A percentile compares a stretch with the other conserved stretches of the same genome.
These are phyloP conservation scores for Naganishia vaughanmartiniae DNA, from an alignment of 768 basidiomycete species.

Conservation along the genomic window DNA sequence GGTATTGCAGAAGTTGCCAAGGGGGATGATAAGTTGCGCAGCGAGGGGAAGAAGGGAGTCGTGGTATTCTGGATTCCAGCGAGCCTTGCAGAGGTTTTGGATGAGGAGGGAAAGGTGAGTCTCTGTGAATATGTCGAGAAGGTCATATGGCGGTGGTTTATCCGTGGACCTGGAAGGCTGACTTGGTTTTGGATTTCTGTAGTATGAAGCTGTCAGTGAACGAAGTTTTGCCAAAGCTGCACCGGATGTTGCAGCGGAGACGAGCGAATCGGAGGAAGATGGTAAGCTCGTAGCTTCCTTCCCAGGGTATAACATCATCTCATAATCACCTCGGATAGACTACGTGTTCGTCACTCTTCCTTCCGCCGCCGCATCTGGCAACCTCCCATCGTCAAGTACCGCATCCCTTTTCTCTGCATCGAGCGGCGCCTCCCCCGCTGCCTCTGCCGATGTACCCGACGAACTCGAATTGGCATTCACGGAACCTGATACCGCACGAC, in stretches of 20 bases:
- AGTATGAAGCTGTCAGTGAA: slow-evolving; percentile 25
- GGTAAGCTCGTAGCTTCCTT: neutral
- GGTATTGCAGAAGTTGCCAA: slow-evolving; percentile 63
- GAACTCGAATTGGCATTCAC: slow-evolving; percentile 21
- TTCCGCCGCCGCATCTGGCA: slow-evolving; percentile 18
- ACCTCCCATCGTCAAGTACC: slow-evolving; percentile 23
- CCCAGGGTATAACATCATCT: neutral
- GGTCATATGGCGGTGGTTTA: neutral
- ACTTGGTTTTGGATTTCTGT: neutral
- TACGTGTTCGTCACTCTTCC: slow-evolving; percentile 37
- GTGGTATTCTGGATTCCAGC: slow-evolving; percentile 90
- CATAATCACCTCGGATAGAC: slow-evolving; percentile 19
- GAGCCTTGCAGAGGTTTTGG: slow-evolving; percentile 73
- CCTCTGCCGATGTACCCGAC: neutral
- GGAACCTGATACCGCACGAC: slow-evolving; percentile 28
- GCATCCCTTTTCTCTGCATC: slow-evolving; percentile 20
- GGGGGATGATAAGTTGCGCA: slow-evolving; percentile 28
- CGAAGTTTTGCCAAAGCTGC: neutral
- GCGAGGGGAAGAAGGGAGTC: slow-evolving; percentile 60
- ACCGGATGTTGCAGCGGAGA: slow-evolving; percentile 6
- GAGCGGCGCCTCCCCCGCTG: slow-evolving; percentile 9
- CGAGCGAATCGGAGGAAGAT: slow-evolving; percentile 7
- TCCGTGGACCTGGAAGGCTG: neutral
- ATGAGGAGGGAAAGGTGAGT: slow-evolving; percentile 70
- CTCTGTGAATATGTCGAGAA: too few relatives aligned